Base-by-base conservation (phyloP, 2,329 filamentous ascomycete species). In the Beauveria rudraprayagi region DNA sequence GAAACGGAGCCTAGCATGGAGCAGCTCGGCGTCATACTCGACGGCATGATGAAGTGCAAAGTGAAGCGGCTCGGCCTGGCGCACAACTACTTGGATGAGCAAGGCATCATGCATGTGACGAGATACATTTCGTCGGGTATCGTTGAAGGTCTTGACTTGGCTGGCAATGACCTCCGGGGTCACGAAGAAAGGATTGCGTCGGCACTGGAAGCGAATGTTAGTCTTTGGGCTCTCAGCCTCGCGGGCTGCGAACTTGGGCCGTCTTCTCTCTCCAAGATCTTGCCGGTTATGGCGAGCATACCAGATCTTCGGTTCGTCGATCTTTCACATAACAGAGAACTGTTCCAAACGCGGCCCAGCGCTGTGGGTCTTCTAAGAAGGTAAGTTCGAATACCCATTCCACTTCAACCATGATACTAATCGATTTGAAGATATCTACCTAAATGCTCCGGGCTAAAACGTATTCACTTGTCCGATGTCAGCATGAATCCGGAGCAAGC, bases 141-240 rank as follows among this genome's bases (percentile, higher is more conserved):
- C 56, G 97, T 93, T 67, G 89, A 95, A 71, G 93, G 91, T 6
- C 79, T 99, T 5, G 94, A 97, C 71, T 76, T 97, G 14, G 91
- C 92, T 46, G 91, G 92, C 26, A 97, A 97, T 67, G 85, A 94
- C 65, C 71, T 88, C 19, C 73, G 78, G 50, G 79, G 84, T 37
- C 78, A 83, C 47, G 76, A 86, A 37, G 81, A 80, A 17, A 73
- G 73, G 1, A 72, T 88, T 55, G 80, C 81, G 3, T 75, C 76
- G 2, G 78, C 80, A 1, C 71, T 87, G n/a, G 72, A 77, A 4
- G 76, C 80, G 22, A 73, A 81, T 24, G 78, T 81, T 56, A 80
- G 85, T 0, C 76, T 96, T 2, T 93, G 88, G 82, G 92, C 91
- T 0, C 77, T 99, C 56, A 93, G 91, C 71, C 75, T 99, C 64